Evolutionary conservation across 345 rosid genomes (phyloP), one percentile per base, ranked within the genome.

Genomic region (Citrus trifoliata): DNA sequence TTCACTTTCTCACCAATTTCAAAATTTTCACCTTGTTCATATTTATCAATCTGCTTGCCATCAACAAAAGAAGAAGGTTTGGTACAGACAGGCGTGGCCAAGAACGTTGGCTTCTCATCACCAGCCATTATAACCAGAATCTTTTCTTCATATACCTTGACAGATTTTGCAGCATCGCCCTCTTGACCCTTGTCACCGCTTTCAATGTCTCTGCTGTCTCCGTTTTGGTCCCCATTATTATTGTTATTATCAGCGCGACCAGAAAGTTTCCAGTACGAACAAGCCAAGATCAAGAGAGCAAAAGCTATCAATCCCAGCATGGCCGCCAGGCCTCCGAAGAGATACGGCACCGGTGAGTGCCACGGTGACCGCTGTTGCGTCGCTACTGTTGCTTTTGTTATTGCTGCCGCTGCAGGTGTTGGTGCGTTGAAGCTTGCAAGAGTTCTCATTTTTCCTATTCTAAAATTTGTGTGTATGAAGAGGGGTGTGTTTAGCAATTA

Each of bases 311-410:
- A 79, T 56, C 93, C 93, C 33, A 93, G 81, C 95, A 91, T 93
- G 78, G 97, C 97, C 0, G 93, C 95, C 32, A 93, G 77, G 10
- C 95, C 95, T 0, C 97, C 97, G 67, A 93, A 93, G 67, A 93
- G 85, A 82, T 90, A 93, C 0, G 95, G 93, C 24, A 93, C 93
- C 2, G 97, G 97, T 10, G 97, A 93, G 82, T 89, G 90, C 95
- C 93, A 93, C n/a, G 91, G 89, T 0, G 94, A 89, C 48, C 78
- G 87, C 27, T 83, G 91, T 27, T 75, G 86, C 53, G n/a, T 21
- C 55, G 51, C 59, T 27, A 68, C 58, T 7, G 85, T 64, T 1
- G 82, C 56, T 48, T 66, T 30, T 16, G 53, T 25, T 24, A 78
- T 28, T n/a, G 46, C 4, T 10, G 82, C 71, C 71, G 80, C 76